Evolutionary conservation across 2,329 filamentous ascomycete species (phyloP).

Genomic region (Aspergillus amoenus): DNA sequence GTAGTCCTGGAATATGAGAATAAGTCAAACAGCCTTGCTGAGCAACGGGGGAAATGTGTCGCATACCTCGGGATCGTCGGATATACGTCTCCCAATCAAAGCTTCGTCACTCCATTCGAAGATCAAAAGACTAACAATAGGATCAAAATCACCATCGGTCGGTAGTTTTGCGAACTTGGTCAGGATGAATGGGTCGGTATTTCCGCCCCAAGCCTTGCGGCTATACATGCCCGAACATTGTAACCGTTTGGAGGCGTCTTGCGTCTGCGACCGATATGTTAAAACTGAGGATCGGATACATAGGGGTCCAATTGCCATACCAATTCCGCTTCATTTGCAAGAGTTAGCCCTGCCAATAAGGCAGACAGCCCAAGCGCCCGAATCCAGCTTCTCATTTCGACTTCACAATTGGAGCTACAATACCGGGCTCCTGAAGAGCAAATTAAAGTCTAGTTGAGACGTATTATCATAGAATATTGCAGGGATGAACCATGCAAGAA

Average conservation of each 20-base stretch:
- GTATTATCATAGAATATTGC: slow-evolving; percentile 21
- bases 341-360: slow-evolving; percentile 36
- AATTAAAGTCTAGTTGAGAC: slow-evolving; percentile 13
- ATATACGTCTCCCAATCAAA: slow-evolving; percentile 69
- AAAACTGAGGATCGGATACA: background rate
- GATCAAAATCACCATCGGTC: slow-evolving; percentile 63
- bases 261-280: slow-evolving; percentile 56
- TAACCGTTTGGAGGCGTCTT: slow-evolving; percentile 74
- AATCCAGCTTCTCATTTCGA: slow-evolving; percentile 43
- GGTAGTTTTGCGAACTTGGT: slow-evolving; percentile 70
- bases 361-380: slow-evolving; percentile 37
- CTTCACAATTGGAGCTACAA: slow-evolving; percentile 23
- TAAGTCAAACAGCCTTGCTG: slow-evolving; percentile 29
- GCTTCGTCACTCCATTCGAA: slow-evolving; percentile 91
- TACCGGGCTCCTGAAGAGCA: slow-evolving; percentile 22
- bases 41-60: background rate
- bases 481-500: background rate
- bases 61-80: slow-evolving; percentile 56
- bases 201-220: slow-evolving; percentile 81
- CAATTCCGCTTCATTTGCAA: slow-evolving; percentile 48
- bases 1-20: slow-evolving; percentile 44
- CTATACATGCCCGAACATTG: slow-evolving; percentile 95
- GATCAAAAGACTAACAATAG: slow-evolving; percentile 78
- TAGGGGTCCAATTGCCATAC: slow-evolving; percentile 28
- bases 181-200: slow-evolving; percentile 83